Conservation (phyloP, 768 basidiomycete genomes). For the Macrolepiota albuminosa region DNA sequence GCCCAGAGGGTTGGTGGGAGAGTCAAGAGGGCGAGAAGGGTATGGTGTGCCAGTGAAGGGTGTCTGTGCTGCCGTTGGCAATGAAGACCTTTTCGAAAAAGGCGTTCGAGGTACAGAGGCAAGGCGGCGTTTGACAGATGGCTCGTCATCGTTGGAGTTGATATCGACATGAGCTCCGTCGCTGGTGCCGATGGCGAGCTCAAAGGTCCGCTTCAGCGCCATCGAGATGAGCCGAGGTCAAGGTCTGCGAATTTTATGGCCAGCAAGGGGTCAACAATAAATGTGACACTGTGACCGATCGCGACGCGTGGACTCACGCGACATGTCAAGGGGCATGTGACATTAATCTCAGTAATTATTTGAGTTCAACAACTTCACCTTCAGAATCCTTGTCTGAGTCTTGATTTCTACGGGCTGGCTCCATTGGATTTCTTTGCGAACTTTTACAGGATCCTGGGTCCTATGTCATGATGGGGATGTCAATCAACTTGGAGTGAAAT, state of each 20-base stretch:
- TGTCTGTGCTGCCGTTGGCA: constrained; percentile 16
- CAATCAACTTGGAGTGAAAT: background rate
- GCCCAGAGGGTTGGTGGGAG: constrained; percentile 69
- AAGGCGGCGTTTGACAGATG: constrained; percentile 16
- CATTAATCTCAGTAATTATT: background rate
- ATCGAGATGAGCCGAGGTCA: constrained; percentile 5
- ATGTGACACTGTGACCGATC: constrained; percentile 18
- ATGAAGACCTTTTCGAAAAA: constrained; percentile 20
- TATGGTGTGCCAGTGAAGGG: constrained; percentile 34
- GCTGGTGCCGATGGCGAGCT: constrained; percentile 7
- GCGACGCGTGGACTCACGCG: background rate
- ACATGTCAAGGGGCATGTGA: background rate
- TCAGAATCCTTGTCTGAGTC: background rate
- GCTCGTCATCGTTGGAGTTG: constrained; percentile 3
- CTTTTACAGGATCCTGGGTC: background rate
- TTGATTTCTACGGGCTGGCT: background rate
- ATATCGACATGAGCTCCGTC: background rate
- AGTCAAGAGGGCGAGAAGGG: constrained; percentile 53
- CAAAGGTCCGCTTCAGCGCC: constrained; percentile 15
- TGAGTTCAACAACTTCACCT: too few species aligned
- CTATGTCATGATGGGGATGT: background rate
- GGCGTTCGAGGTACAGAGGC: constrained; percentile 19
- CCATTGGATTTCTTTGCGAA: background rate
- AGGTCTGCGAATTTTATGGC: background rate
- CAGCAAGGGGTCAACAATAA: constrained; percentile 6